Evolutionary conservation across 306 rosid genomes (phyloP).

Genomic region (Sicyos edulis): DNA sequence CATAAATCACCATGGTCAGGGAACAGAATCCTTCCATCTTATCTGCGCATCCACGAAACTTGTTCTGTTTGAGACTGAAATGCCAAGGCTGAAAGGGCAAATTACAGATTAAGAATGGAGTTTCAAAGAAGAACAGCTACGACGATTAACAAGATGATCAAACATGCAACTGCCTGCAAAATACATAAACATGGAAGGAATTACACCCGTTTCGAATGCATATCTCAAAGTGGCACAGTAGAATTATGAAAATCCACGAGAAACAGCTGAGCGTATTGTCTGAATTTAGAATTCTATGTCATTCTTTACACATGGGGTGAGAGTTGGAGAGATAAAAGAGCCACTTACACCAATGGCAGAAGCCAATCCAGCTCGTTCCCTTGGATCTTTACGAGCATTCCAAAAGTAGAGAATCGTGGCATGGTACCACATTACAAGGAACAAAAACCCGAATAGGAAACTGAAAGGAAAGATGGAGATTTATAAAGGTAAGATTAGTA

Average conservation of each 20-base stretch:
- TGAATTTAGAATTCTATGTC: neutral
- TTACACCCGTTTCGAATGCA: too few species aligned
- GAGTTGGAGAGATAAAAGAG: neutral
- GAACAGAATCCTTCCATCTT: neutral
- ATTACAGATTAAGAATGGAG: neutral
- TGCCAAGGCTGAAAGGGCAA: neutral
- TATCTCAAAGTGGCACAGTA: too few species aligned
- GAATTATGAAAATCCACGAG: too few species aligned
- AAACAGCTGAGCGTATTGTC: too few species aligned
- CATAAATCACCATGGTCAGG: neutral
- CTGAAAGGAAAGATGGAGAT: conserved; percentile 37
- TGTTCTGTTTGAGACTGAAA: neutral
- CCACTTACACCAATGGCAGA: conserved; percentile 80
- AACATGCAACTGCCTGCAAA: conserved; percentile 68
- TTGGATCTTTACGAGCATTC: conserved; percentile 77
- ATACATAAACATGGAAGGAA: neutral
- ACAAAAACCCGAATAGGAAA: conserved; percentile 71
- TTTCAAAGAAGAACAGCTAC: conserved; percentile 36
- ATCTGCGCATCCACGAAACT: neutral
- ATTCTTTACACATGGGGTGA: neutral
- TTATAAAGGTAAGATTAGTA: conserved; percentile 25
- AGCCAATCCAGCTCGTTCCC: conserved; percentile 94
- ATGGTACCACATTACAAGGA: conserved; percentile 78
- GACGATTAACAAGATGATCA: conserved; percentile 37
- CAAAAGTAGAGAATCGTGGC: conserved; percentile 76